phyloP scores from a whole-genome alignment of 768 basidiomycete genomes.

The Tulasnella sp. region DNA sequence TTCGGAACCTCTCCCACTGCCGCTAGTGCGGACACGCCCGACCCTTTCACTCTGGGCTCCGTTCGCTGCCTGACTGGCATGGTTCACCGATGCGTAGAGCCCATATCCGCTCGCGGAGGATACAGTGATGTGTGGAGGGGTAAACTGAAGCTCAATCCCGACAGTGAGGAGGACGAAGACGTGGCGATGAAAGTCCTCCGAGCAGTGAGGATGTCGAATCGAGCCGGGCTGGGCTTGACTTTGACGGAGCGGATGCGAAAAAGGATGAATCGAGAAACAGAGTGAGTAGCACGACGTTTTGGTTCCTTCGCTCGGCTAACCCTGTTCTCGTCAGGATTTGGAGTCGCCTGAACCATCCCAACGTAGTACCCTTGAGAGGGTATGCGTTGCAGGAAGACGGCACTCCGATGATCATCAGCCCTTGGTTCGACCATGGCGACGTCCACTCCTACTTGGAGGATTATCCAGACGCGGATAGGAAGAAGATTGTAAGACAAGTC shows the following conservation, averaged over 20 bases:
- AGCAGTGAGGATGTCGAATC: conserved; percentile 11
- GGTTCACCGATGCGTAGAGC: not conserved
- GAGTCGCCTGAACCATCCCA: conserved; percentile 2
- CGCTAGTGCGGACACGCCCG: not conserved
- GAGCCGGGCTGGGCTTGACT: not conserved
- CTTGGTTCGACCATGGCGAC: conserved; percentile 16
- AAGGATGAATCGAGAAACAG: not conserved
- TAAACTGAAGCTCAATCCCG: not conserved
- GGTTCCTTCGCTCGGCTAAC: not conserved
- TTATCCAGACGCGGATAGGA: conserved; percentile 13
- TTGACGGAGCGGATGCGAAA: not conserved
- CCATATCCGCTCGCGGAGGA: conserved; percentile 4
- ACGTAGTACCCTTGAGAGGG: conserved; percentile 8
- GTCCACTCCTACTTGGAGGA: not conserved
- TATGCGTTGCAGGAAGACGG: conserved; percentile 7
- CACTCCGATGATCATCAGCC: conserved; percentile 10
- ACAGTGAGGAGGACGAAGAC: not conserved
- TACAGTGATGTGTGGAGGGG: conserved; percentile 17
- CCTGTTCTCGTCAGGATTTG: not conserved
- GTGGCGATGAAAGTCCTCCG: conserved; percentile 16
- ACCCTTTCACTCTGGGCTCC: not conserved
- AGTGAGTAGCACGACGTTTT: not conserved
- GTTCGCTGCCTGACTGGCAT: not conserved
- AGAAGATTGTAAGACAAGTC: conserved; percentile 15
- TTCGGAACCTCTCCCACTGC: not conserved